These are phyloP conservation scores for Fusarium nisikadoi DNA, from an alignment of 2,329 filamentous ascomycete species.

Conservation along the genomic window DNA sequence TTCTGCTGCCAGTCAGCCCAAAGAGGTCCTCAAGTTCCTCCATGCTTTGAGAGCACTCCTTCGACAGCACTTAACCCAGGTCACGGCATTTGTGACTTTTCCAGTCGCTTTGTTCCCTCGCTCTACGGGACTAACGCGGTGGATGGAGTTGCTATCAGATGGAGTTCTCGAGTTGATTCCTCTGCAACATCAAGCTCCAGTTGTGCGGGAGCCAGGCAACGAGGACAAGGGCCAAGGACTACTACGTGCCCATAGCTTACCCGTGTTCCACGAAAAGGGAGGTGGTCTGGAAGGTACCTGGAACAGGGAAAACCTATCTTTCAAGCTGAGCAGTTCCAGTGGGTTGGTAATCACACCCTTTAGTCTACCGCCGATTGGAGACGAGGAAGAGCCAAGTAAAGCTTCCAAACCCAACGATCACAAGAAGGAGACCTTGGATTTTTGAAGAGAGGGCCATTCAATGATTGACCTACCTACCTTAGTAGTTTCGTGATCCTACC, in stretches of 20 bases:
- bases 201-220: constrained; percentile 65
- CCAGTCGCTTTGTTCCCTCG: constrained; percentile 85
- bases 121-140: constrained; percentile 78
- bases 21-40: constrained; percentile 81
- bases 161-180: constrained; percentile 87
- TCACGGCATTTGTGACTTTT: constrained; percentile 80
- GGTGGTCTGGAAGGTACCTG: constrained; percentile 76
- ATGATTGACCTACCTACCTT: neutral
- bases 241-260: constrained; percentile 83
- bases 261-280: constrained; percentile 87
- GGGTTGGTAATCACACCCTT: constrained; percentile 90
- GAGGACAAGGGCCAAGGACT: constrained; percentile 85
- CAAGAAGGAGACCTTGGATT: constrained; percentile 77
- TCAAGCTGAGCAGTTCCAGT: constrained; percentile 82
- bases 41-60: constrained; percentile 81
- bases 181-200: constrained; percentile 66
- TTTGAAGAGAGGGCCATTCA: constrained; percentile 58
- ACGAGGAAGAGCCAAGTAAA: constrained; percentile 62
- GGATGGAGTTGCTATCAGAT: constrained; percentile 87
- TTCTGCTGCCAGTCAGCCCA: constrained; percentile 73
- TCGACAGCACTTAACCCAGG: constrained; percentile 69
- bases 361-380: constrained; percentile 86
- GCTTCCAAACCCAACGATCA: constrained; percentile 61
- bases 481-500: neutral
- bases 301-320: constrained; percentile 86